Base-by-base conservation (phyloP, 2,329 filamentous ascomycete species). In the Immersiporthe knoxdaviesiana region DNA sequence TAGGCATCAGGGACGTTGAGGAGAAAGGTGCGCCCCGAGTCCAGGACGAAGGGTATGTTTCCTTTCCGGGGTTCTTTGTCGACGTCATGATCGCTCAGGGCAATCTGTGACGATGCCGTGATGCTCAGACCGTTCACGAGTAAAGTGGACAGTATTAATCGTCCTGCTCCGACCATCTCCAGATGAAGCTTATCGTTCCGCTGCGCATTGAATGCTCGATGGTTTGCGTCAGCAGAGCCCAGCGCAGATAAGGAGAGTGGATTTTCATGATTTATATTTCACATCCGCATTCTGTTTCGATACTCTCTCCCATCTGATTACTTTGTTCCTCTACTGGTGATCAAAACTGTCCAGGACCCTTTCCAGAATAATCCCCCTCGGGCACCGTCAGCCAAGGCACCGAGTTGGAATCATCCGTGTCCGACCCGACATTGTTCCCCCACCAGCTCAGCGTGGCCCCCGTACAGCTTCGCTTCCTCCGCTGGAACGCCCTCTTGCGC, bases 321-420 rank as follows among this genome's bases (percentile, higher is more conserved):
- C n/a, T 7, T 58, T 18, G 11, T 32, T 8, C 16, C 10, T 37
- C n/a, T 3, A 12, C 3, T 8, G 12, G 7, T 7, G 4, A 18
- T 72, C 35, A 77, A 63, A 78, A 77, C 63, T 77, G 71, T 0
- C 77, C 77, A 0, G 75, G 75, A 0, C 76, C 75, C 61, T 76
- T 77, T 1, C 78, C 78, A 65, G 79, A 79, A 62, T 76, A 73
- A 2, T 72, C 71, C 2, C 76, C 76, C 1, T 70, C 64, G 0
- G 77, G 67, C 1, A 79, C 77, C 14, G 68, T 77, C 69, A 78
- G 66, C 72, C 74, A 78, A 6, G 78, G 78, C 27, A 77, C 75
- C 0, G 75, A 78, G 7, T 79, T 77, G 2, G 76, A 47, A 73
- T 80, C 78, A 52, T 76, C 74, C 0, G 78, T 80, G 67, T 79